Conservation (phyloP, 1,284 basidiomycete genomes). For the Neolentinus lepideus region DNA sequence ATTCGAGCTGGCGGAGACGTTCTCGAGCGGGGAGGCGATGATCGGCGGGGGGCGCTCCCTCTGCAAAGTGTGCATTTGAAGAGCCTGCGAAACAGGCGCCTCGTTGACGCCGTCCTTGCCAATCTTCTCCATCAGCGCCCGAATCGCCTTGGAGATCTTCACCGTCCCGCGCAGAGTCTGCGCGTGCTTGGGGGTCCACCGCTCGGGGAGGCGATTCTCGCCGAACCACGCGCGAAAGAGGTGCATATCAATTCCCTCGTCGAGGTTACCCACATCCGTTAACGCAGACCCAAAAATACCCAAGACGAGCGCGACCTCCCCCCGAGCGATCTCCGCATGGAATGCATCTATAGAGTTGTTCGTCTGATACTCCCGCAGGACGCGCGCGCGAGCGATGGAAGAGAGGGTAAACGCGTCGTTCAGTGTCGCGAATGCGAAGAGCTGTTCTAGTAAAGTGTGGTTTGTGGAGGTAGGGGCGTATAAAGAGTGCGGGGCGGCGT, state of each 20-base stretch:
- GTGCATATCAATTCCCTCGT: not conserved
- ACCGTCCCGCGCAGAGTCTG: not conserved
- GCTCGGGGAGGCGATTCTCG: not conserved
- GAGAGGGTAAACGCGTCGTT: not conserved
- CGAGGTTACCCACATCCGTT: not conserved
- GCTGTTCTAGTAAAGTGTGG: not conserved
- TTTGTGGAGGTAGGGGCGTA: not conserved
- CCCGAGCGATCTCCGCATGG: slow-evolving; percentile 1
- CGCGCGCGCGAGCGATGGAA: not conserved
- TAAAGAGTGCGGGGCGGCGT: slow-evolving; percentile 4
- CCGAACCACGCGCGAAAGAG: not conserved
- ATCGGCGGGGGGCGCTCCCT: not conserved
- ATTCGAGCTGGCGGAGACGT: not conserved
- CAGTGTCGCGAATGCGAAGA: not conserved
- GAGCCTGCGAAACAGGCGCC: not conserved
- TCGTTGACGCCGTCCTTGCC: not conserved
- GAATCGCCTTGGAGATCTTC: not conserved
- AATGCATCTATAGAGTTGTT: not conserved
- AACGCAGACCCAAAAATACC: not conserved
- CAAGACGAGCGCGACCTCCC: slow-evolving; percentile 1
- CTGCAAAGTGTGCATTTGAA: not conserved
- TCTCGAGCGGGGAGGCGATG: not conserved
- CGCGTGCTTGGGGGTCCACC: not conserved
- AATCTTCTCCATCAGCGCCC: not conserved
- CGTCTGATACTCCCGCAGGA: not conserved